Conservation (phyloP, 1,139 yeast species). For the Debaryomyces psychrophilus region DNA sequence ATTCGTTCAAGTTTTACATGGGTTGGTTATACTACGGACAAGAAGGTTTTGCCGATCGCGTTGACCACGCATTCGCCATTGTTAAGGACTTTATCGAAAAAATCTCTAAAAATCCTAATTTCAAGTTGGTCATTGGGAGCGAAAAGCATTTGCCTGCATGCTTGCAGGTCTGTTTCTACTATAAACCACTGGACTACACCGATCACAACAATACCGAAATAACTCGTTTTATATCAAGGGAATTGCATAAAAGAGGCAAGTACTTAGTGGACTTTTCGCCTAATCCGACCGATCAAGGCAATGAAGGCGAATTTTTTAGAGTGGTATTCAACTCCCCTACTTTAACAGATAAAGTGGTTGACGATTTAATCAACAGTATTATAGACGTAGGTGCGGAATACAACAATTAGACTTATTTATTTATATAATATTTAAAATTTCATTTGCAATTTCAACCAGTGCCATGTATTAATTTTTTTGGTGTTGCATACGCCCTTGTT, state of each 20-base stretch:
- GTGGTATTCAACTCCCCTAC: conserved; percentile 82
- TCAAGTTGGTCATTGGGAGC: conserved; percentile 49
- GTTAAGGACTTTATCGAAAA: conserved; percentile 60
- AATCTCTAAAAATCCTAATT: conserved; percentile 40
- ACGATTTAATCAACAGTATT: conserved; percentile 41
- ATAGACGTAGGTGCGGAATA: conserved; percentile 26
- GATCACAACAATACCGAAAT: conserved; percentile 50
- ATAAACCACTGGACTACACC: conserved; percentile 46
- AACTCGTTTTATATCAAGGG: conserved; percentile 68
- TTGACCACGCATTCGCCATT: conserved; percentile 72
- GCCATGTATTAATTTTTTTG: background rate
- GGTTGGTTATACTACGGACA: conserved; percentile 84
- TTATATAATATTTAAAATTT: background rate
- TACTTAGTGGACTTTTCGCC: conserved; percentile 86
- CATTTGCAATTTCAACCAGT: background rate
- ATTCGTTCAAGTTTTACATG: conserved; percentile 75
- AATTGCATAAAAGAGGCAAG: conserved; percentile 61
- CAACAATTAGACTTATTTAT: conserved; percentile 3
- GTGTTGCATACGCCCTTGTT: background rate
- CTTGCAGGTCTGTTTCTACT: conserved; percentile 83
- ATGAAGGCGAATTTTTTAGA: conserved; percentile 78
- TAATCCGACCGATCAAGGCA: conserved; percentile 51
- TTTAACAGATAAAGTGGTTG: conserved; percentile 40
- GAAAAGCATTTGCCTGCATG: conserved; percentile 69
- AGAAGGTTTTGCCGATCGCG: conserved; percentile 55